Evolutionary conservation across 1,139 yeast genomes (phyloP), one percentile per base, ranked within the genome.

Genomic region (Nadsonia commutata): DNA sequence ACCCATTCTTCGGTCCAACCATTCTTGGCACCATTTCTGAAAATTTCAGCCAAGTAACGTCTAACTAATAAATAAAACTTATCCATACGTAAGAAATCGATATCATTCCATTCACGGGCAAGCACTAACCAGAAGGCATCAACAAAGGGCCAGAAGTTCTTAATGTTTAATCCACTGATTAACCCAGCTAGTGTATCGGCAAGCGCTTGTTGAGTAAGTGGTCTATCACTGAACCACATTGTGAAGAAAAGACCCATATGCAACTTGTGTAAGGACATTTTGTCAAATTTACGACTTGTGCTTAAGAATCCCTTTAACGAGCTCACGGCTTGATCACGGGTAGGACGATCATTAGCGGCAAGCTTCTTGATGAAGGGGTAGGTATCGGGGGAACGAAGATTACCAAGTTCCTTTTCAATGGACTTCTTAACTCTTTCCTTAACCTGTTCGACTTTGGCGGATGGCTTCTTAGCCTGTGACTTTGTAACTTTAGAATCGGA

Each of bases 181-280:
- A 90, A 65, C 41, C 64, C 69, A 0, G 93, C 94, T 49, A 90
- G 66, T 42, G 75, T 76, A 43, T 71, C 75, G 2, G 95, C 94
- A 39, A 90, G 67, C 47, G 79, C 67, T 60, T 86, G 95, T 63
- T 90, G 98, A 22, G 95, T 93, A 52, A 80, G 71, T 23, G 95
- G 94, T 55, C 93, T 75, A 62, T 90, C 98, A 57, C 94, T 76
- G 63, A 81, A 85, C 98, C 98, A 90, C 95, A 90, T 84, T 22
- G 78, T 58, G 59, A 71, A 90, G 62, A 80, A 90, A 41, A 90
- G 69, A 8, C 97, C 98, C 62, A 83, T 85, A 96, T 97, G 90
- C 47, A 90, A 67, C 60, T 88, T 86, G 52, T 81, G 81, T 52
- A 78, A 69, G 49, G 88, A 95, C 18, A 70, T 49, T 40, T 66